phyloP scores from a whole-genome alignment of 1,139 yeast species.

The Sugiyamaella paludigena region DNA sequence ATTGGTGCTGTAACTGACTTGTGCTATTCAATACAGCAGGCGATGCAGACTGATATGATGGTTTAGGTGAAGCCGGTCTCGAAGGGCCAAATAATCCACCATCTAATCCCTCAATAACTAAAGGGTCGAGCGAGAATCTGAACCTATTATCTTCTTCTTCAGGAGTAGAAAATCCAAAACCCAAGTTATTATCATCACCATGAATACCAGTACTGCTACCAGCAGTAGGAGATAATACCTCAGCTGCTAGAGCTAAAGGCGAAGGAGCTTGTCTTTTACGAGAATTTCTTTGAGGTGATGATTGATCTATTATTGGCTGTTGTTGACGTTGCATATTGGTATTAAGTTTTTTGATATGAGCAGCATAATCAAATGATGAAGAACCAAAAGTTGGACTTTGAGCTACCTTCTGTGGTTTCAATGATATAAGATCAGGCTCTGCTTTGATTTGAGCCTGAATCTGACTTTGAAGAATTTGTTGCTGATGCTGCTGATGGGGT shows the following conservation, averaged over 20 bases:
- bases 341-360: conserved; percentile 61
- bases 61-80: conserved; percentile 18
- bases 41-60: conserved; percentile 6
- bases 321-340: conserved; percentile 16
- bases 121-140: conserved; percentile 35
- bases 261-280: conserved; percentile 14
- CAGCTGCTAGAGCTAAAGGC: conserved; percentile 18
- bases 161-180: conserved; percentile 16
- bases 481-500: conserved; percentile 4
- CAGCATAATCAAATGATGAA: conserved; percentile 55
- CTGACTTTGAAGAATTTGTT: background rate
- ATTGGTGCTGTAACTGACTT: conserved; percentile 6
- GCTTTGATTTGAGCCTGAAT: background rate
- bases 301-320: conserved; percentile 7
- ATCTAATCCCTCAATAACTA: conserved; percentile 37
- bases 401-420: conserved; percentile 6
- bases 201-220: conserved; percentile 4
- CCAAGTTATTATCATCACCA: conserved; percentile 11
- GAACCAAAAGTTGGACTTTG: background rate
- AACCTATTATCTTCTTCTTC: conserved; percentile 28
- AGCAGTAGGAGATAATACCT: conserved; percentile 16
- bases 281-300: background rate
- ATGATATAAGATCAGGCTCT: conserved; percentile 2
- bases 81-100: conserved; percentile 24
- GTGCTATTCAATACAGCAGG: conserved; percentile 7